Conservation (phyloP, 2,329 filamentous ascomycete genomes). For the Clarireedia paspali region DNA sequence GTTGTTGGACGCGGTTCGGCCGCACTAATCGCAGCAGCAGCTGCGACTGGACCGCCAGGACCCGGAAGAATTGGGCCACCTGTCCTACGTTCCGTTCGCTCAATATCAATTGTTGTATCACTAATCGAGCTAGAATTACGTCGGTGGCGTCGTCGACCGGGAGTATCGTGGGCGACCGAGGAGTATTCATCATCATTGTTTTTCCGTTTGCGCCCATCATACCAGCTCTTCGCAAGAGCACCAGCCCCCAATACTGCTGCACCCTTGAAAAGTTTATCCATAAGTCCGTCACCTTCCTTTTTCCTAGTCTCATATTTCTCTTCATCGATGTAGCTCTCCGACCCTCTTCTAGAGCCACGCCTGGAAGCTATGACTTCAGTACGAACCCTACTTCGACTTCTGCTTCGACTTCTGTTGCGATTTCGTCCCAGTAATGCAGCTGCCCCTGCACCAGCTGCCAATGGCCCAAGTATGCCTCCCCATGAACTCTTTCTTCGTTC, state of each 20-base stretch:
- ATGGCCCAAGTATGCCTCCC: slow-evolving; percentile 43
- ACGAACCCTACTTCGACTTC: slow-evolving; percentile 16
- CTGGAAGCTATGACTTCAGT: slow-evolving; percentile 44
- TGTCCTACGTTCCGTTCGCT: slow-evolving; percentile 22
- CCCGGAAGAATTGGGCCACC: slow-evolving; percentile 38
- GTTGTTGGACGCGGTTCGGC: slow-evolving; percentile 33
- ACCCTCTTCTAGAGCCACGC: slow-evolving; percentile 37
- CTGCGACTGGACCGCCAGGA: slow-evolving; percentile 35
- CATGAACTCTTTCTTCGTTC: slow-evolving; percentile 37
- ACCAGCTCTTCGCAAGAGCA: slow-evolving; percentile 51
- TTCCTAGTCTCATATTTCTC: slow-evolving; percentile 48
- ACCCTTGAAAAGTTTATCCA: slow-evolving; percentile 51
- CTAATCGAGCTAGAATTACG: slow-evolving; percentile 36
- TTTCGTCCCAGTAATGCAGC: slow-evolving; percentile 41
- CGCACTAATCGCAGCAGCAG: slow-evolving; percentile 41
- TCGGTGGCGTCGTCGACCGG: slow-evolving; percentile 39
- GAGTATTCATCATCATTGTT: slow-evolving; percentile 51
- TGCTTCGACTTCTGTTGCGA: slow-evolving; percentile 25
- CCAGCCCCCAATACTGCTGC: slow-evolving; percentile 57
- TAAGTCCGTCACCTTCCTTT: slow-evolving; percentile 46
- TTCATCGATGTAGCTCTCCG: slow-evolving; percentile 48
- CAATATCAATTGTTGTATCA: slow-evolving; percentile 32
- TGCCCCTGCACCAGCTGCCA: slow-evolving; percentile 49
- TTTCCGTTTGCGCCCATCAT: slow-evolving; percentile 43
- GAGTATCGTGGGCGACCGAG: slow-evolving; percentile 54